Base-by-base conservation (phyloP, 176 grass and related monocot genomes). In the Urochloa ruziziensis region DNA sequence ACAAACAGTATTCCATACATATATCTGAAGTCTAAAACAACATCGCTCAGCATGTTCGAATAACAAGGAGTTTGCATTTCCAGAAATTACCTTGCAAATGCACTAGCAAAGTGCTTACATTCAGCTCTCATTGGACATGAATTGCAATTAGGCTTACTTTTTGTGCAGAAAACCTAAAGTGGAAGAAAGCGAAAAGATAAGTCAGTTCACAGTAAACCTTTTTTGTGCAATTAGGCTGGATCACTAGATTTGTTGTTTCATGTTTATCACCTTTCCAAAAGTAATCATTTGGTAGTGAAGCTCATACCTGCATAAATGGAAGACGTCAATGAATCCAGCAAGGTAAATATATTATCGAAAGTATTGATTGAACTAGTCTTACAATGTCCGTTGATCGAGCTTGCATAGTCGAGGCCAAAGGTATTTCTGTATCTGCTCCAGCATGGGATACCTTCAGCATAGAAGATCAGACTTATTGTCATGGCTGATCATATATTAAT, bases 281-380 rank as follows among this genome's bases (percentile, higher is more conserved):
- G 94, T 97, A 69, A 97, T 97, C 94, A 97, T 94, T 84, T 97
- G 94, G 81, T 97, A 97, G 91, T 97, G 95, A 66, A 97, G 87
- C 73, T 93, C 92, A 61, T 97, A 97, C 51, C 90, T 94, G 88
- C 64, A 44, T 54, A 71, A 57, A 40, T 83, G 49, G 18, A 44
- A 91, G 27, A 46, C 34, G 14, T 67, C 2, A 56, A 25, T 42
- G 54, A 49, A 77, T 67, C n/a, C 40, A 30, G 15, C 18, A 40
- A 81, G 15, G 10, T 82, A 85, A 80, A 28, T 82, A 85, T 44
- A 56, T 49, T 65, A 56, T 28, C 0, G 73, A 81, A 80, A 78
- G 23, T 76, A 73, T 25, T 65, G 23, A 66, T 46, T 78, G 61
- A 70, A 80, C 53, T 64, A 29, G 67, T 83, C 84, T 89, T 91